Evolutionary conservation across 2,329 filamentous ascomycete genomes (phyloP).

Genomic region (Microdochium nivale): DNA sequence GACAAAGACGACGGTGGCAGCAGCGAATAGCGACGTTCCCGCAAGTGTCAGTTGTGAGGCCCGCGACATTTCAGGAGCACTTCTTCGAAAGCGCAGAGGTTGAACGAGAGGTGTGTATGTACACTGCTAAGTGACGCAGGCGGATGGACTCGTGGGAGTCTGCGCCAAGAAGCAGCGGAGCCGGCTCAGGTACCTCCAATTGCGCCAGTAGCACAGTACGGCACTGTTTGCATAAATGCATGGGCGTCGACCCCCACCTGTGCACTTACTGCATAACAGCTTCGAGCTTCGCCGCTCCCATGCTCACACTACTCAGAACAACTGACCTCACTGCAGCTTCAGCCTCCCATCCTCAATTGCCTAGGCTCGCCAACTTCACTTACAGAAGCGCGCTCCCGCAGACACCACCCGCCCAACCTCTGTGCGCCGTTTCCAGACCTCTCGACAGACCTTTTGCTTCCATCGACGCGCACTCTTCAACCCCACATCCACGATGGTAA

Average conservation of each 20-base stretch:
- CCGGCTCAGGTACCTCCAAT: no score
- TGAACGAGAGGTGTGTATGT: not conserved
- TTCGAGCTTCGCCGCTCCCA: not conserved
- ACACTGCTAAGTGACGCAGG: no score
- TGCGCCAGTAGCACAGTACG: no score
- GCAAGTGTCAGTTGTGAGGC: slow-evolving; percentile 81
- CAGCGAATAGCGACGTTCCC: slow-evolving; percentile 67
- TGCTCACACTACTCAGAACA: not conserved
- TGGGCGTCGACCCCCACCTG: not conserved
- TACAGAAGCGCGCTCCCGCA: no score
- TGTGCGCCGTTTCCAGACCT: no score
- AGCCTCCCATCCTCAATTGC: not conserved
- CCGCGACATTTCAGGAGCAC: slow-evolving; percentile 60
- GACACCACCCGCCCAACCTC: no score
- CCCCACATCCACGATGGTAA: slow-evolving; percentile 6
- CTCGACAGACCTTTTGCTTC: no score
- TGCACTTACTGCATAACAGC: not conserved
- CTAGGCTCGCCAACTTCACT: not conserved
- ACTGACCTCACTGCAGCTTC: not conserved
- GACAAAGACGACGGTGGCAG: slow-evolving; percentile 72
- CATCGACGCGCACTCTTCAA: no score
- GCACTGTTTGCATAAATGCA: not conserved
- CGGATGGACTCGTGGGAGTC: no score
- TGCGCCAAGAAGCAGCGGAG: no score
- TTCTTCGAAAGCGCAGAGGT: not conserved